phyloP scores from a whole-genome alignment of 2,329 filamentous ascomycete species.

The Aphanoascus verrucosus region DNA sequence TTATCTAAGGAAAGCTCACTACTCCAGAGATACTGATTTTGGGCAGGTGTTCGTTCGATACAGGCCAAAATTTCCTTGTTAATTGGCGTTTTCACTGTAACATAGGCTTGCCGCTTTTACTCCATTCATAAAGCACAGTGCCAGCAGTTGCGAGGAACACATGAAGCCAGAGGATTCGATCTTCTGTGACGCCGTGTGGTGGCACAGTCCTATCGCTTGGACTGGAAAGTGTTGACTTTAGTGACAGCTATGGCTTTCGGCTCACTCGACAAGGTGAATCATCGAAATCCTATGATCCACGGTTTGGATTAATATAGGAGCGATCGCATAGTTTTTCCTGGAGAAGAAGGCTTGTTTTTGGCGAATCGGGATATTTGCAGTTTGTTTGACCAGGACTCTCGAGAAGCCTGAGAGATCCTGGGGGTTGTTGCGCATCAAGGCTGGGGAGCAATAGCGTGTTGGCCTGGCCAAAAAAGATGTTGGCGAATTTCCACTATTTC shows the following conservation, averaged over 20 bases:
- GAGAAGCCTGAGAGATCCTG: not conserved
- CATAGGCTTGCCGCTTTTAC: not conserved
- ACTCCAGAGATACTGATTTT: not conserved
- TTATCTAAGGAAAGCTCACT: not conserved
- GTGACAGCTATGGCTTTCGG: not conserved
- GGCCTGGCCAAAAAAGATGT: not conserved
- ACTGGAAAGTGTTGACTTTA: not conserved
- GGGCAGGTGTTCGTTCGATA: not conserved
- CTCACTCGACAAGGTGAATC: too few species aligned
- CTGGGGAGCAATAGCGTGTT: not conserved
- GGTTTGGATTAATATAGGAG: not conserved
- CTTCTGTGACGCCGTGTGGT: not conserved
- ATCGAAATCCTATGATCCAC: not conserved
- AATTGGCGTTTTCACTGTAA: not conserved
- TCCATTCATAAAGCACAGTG: not conserved
- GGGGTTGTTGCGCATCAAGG: not conserved
- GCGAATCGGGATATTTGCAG: not conserved
- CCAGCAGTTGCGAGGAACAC: not conserved
- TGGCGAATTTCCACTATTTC: slow-evolving; percentile 7
- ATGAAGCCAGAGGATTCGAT: not conserved
- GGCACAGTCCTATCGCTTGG: not conserved
- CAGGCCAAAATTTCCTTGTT: not conserved
- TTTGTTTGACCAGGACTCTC: not conserved
- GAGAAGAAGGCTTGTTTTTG: not conserved
- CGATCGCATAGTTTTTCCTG: not conserved